Conservation (phyloP, 1,284 basidiomycete genomes). For the Puccinia novopanici region DNA sequence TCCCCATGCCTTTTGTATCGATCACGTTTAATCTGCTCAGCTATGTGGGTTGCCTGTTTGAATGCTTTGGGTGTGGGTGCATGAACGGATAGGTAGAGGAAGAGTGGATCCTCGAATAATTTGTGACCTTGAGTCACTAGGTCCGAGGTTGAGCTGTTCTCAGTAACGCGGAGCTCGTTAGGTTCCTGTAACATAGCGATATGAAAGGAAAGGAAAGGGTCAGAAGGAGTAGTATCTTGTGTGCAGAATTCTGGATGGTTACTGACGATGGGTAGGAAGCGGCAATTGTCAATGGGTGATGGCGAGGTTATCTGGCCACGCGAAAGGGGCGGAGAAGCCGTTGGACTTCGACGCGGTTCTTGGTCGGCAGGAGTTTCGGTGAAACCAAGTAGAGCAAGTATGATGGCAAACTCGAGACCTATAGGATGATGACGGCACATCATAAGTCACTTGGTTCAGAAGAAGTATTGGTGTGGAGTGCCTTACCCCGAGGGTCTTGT, state of each 20-base stretch:
- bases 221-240: too few species aligned
- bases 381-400: conserved; percentile 40
- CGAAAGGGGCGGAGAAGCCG: too few species aligned
- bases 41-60: not conserved
- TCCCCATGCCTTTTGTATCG: conserved; percentile 5
- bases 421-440: not conserved
- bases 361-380: conserved; percentile 2
- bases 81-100: conserved; percentile 29
- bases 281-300: not conserved
- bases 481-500: conserved; percentile 34
- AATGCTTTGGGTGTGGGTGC: conserved; percentile 14
- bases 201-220: too few species aligned
- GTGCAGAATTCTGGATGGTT: too few species aligned
- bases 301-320: too few species aligned
- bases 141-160: conserved; percentile 3
- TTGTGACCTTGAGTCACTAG: too few species aligned
- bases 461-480: not conserved
- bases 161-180: conserved; percentile 27
- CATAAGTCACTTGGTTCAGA: not conserved
- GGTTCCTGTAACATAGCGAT: conserved; percentile 21
- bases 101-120: conserved; percentile 39
- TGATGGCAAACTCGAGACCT: conserved; percentile 40
- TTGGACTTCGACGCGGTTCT: not conserved
- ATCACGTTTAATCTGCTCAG: conserved; percentile 39
- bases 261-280: not conserved